These are phyloP conservation scores for Penicillium canariense DNA, from an alignment of 495 filamentous ascomycete genomes.

Conservation along the genomic window DNA sequence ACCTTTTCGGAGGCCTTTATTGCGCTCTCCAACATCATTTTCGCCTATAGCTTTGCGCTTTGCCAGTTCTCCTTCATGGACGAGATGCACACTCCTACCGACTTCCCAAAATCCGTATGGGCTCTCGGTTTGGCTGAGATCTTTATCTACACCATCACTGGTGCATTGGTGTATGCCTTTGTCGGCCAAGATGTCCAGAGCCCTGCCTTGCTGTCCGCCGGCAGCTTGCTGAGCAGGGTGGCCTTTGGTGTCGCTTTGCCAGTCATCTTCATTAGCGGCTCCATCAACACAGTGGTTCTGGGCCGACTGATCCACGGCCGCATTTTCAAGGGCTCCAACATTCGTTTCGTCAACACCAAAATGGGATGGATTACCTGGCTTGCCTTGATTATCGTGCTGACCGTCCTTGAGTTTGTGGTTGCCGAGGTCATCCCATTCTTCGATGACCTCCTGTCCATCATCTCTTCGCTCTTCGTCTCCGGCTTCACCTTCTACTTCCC, in stretches of 20 bases:
- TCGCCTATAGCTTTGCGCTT: constrained; percentile 59
- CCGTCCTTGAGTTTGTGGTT: constrained; percentile 59
- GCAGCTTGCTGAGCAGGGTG: constrained; percentile 55
- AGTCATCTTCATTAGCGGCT: constrained; percentile 64
- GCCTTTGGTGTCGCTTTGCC: constrained; percentile 70
- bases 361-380: constrained; percentile 56
- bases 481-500: constrained; percentile 20
- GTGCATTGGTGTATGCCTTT: constrained; percentile 63
- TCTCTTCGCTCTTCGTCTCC: constrained; percentile 38
- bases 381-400: constrained; percentile 47
- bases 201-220: constrained; percentile 63
- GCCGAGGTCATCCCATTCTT: constrained; percentile 67
- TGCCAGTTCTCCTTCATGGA: constrained; percentile 49
- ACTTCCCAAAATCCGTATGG: constrained; percentile 59
- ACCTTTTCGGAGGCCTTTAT: constrained; percentile 43
- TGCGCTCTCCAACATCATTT: constrained; percentile 64
- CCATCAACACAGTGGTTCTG: constrained; percentile 57
- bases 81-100: constrained; percentile 59
- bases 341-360: constrained; percentile 53
- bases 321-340: constrained; percentile 46
- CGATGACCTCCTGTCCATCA: constrained; percentile 53
- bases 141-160: constrained; percentile 62
- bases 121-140: constrained; percentile 57
- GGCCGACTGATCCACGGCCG: constrained; percentile 58
- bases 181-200: constrained; percentile 59